These are phyloP conservation scores for Protomyces arabidopsidicola DNA, from an alignment of 1,139 yeast species.

Conservation along the genomic window DNA sequence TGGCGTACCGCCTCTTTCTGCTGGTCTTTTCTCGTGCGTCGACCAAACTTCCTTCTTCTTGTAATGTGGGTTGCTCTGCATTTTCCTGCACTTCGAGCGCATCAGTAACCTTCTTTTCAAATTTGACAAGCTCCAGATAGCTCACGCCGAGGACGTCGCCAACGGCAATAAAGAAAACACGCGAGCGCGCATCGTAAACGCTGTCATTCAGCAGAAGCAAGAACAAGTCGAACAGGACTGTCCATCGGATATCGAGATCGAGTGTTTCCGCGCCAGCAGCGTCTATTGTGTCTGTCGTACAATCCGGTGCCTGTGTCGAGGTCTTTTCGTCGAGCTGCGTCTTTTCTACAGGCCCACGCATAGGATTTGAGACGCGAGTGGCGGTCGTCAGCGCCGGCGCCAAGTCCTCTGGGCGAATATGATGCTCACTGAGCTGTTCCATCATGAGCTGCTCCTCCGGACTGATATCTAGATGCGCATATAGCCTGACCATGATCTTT, in stretches of 20 bases:
- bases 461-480: constrained; percentile 71
- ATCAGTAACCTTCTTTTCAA: constrained; percentile 85
- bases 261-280: background rate
- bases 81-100: constrained; percentile 69
- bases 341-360: constrained; percentile 34
- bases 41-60: constrained; percentile 49
- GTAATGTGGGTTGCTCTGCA: constrained; percentile 72
- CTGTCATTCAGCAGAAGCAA: constrained; percentile 76
- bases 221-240: constrained; percentile 83
- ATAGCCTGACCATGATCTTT: constrained; percentile 63
- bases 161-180: constrained; percentile 65
- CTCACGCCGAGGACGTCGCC: constrained; percentile 58
- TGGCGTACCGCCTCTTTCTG: constrained; percentile 65
- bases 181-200: constrained; percentile 80
- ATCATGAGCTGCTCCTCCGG: constrained; percentile 81
- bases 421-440: constrained; percentile 78
- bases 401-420: constrained; percentile 69
- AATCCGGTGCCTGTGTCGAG: constrained; percentile 14
- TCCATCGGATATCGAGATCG: constrained; percentile 77
- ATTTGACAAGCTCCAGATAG: constrained; percentile 68
- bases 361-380: constrained; percentile 46
- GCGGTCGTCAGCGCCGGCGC: constrained; percentile 53
- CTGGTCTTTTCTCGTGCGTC: constrained; percentile 64
- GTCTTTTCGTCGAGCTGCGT: constrained; percentile 8
- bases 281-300: constrained; percentile 8